Evolutionary conservation across 345 rosid genomes (phyloP), one percentile per base, ranked within the genome.

Genomic region (Raphanus raphanistrum): DNA sequence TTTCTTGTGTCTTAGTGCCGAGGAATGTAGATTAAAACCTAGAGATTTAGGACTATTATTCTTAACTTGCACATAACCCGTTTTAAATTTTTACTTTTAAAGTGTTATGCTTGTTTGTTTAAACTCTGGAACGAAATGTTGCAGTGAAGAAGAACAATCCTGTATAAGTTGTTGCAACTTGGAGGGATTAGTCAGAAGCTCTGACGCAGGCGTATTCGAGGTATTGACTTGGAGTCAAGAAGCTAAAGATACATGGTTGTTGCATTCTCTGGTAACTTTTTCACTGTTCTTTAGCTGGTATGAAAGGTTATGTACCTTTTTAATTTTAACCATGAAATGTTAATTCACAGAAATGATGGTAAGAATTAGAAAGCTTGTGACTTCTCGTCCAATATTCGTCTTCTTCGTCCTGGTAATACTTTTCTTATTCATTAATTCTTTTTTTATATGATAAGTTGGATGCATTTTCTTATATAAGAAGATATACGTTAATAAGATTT

Each of bases 291-390:
- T 33, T 33, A 33, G 36, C 7, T 33, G 36, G 36, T 33, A 6
- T 33, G 36, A 33, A 33, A 33, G 36, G 36, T 12, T 28, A 28
- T 12, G 10, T 60, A 60, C 2, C 63, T 59, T 59, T 60, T 6
- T 59, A 27, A 15, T 4, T 59, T 11, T 27, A 59, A 59, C 63
- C 16, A 60, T 12, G 36, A 59, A 28, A 11, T 59, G 15, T 28
- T 60, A 28, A 54, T 70, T 54, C 33, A 69, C 63, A 55, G 8
- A 57, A 41, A 11, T 70, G 26, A 70, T 70, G 65, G 74, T 57
- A 33, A 57, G 26, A 25, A 13, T 57, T 35, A 33, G 35, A 70
- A 70, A 57, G 54, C 8, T 35, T 36, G 74, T 57, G 35, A 35
- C 35, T 8, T 70, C 74, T 35, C 65, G 65, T 35, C 74, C 74